Evolutionary conservation across 2,329 filamentous ascomycete genomes (phyloP).

Genomic region (Periconia macrospinosa): DNA sequence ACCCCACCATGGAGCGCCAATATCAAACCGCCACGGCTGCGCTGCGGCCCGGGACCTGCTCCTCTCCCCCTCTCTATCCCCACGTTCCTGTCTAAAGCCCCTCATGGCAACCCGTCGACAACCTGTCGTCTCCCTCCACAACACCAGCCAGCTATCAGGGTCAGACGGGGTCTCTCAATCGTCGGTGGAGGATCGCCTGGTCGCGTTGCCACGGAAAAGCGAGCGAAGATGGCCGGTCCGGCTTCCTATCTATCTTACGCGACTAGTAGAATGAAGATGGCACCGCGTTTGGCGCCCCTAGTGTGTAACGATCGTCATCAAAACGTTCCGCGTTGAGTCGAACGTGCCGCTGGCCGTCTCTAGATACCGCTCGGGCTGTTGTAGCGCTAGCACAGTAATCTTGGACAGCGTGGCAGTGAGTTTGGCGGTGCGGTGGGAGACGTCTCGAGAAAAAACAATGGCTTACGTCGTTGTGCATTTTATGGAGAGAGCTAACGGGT

Average conservation of each 20-base stretch:
- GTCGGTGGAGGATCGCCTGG: not conserved
- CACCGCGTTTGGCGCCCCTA: not conserved
- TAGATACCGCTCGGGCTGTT: not conserved
- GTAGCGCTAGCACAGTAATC: not conserved
- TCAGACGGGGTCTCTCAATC: not conserved
- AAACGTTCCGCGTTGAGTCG: not conserved
- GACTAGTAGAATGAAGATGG: not conserved
- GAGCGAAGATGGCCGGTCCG: too few species aligned
- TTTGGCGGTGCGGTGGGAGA: not conserved
- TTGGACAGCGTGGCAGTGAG: not conserved
- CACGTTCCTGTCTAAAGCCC: too few species aligned
- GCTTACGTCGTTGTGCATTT: not conserved
- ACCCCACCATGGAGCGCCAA: not conserved
- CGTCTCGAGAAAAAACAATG: not conserved
- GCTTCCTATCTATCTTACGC: not conserved
- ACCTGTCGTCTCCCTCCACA: not conserved
- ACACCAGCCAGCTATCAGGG: not conserved
- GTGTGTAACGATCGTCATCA: not conserved
- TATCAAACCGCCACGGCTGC: not conserved
- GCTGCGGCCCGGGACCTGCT: not conserved
- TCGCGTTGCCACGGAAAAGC: too few species aligned
- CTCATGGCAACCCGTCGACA: not conserved
- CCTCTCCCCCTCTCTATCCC: not conserved
- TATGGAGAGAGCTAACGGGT: not conserved
- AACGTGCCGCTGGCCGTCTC: not conserved